Base-by-base conservation (phyloP, 208 protist species). In the Endotrypanum monterogeii region DNA sequence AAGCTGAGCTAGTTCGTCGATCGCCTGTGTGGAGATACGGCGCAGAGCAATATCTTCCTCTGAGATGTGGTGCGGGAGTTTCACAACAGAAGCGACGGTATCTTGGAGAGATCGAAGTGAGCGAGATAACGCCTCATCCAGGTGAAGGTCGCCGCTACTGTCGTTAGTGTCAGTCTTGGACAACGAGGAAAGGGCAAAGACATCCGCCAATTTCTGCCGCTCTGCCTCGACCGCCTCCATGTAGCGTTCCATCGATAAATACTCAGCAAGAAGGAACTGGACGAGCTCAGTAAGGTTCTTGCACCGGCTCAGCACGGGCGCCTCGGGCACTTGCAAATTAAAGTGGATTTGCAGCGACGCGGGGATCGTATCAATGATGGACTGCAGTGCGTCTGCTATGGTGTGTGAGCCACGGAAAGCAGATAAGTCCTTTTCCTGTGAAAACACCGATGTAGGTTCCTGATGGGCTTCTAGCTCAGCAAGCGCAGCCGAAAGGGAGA, bases 1-100 rank as follows among this genome's bases (percentile, higher is more conserved):
- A 32, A 95, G 79, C 65, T 95, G 90, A 8, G 90, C 90, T 1
- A 95, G 80, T 71, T 93, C 86, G n/a, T 90, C 78, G 8, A 95
- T 66, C 7, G 86, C 79, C 44, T 83, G 62, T 25, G 41, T 39
- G 1, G 84, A 66, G 44, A 61, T 58, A 30, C 74, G 72, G 35
- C 70, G 75, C 58, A 84, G 54, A 12, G 70, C 74, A 14, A 75
- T 56, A 50, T 83, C 82, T 28, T 72, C 77, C 39, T 79, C 71
- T 6, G 77, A 78, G 16, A 77, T 80, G 23, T 83, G 76, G 48
- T 83, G 74, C 11, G 82, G 78, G 32, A 79, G 78, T 9, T 70
- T 71, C 28, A 75, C 65, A 12, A 86, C 78, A 11, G 76, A 71
- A 2, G 78, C 74, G 20, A 89, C 77, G 18, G 76, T 89, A 37